Evolutionary conservation across 345 rosid species (phyloP).

Genomic region (Erucastrum elatum): DNA sequence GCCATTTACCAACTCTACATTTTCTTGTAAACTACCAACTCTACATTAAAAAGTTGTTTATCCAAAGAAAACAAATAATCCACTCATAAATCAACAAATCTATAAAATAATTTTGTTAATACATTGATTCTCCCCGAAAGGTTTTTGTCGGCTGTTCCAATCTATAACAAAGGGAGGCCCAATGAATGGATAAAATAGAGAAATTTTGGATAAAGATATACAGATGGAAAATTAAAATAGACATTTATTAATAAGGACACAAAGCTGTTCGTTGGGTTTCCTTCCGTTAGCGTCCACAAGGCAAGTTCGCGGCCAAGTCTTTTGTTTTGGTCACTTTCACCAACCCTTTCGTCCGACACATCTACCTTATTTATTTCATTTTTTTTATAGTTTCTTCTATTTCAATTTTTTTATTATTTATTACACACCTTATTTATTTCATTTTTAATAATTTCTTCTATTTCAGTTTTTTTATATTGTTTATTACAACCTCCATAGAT

Average conservation of each 20-base stretch:
- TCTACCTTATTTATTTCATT: conserved; percentile 41
- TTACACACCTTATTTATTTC: conserved; percentile 40
- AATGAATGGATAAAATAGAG: background rate
- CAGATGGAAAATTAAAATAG: background rate
- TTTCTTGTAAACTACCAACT: background rate
- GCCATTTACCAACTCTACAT: background rate
- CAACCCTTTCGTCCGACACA: conserved; percentile 41
- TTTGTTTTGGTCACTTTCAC: conserved; percentile 40
- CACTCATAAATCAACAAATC: background rate
- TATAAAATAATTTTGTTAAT: background rate
- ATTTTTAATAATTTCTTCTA: conserved; percentile 20
- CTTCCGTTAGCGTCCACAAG: conserved; percentile 21
- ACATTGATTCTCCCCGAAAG: conserved; percentile 29
- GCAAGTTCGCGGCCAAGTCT: conserved; percentile 30
- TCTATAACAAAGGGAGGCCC: conserved; percentile 1
- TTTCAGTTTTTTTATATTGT: background rate
- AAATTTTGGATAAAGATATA: background rate
- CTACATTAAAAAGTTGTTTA: background rate
- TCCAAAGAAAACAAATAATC: background rate
- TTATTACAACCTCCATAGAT: conserved; percentile 41
- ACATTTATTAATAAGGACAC: conserved; percentile 29
- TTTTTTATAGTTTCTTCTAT: conserved; percentile 17
- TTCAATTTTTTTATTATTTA: conserved; percentile 15
- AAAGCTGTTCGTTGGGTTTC: conserved; percentile 33
- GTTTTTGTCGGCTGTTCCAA: conserved; percentile 36